Evolutionary conservation across 2,329 filamentous ascomycete species (phyloP).

Genomic region (Aspergillus pseudonomiae): DNA sequence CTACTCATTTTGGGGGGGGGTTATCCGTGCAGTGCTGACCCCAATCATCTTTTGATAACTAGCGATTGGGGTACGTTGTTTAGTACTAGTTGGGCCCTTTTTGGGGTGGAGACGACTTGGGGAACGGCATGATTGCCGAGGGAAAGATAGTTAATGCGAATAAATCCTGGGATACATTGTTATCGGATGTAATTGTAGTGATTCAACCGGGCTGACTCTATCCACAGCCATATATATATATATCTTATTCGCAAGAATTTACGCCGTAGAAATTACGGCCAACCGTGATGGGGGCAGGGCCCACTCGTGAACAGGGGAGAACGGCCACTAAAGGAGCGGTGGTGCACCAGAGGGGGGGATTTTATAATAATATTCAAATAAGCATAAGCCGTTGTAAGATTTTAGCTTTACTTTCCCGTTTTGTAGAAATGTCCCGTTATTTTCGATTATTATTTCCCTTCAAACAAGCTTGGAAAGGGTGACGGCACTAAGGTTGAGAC

Average conservation of each 20-base stretch:
- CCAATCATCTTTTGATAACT: background rate
- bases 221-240: background rate
- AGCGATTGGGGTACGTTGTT: background rate
- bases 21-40: background rate
- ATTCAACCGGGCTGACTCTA: background rate
- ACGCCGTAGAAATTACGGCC: too few species aligned
- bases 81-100: background rate
- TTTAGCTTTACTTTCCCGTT: background rate
- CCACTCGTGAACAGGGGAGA: too few species aligned
- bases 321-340: too few species aligned
- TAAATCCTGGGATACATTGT: background rate
- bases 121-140: background rate
- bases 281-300: too few species aligned
- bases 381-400: background rate
- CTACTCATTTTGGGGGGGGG: background rate
- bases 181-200: background rate
- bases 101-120: background rate
- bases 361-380: background rate
- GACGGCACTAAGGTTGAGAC: conserved; percentile 1
- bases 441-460: background rate
- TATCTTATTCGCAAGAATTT: background rate
- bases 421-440: background rate
- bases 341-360: too few species aligned
- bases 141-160: background rate
- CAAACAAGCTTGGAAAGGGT: background rate